These are phyloP conservation scores for Vaccinium myrtillus DNA, from an alignment of 148 eudicot species.

Conservation along the genomic window DNA sequence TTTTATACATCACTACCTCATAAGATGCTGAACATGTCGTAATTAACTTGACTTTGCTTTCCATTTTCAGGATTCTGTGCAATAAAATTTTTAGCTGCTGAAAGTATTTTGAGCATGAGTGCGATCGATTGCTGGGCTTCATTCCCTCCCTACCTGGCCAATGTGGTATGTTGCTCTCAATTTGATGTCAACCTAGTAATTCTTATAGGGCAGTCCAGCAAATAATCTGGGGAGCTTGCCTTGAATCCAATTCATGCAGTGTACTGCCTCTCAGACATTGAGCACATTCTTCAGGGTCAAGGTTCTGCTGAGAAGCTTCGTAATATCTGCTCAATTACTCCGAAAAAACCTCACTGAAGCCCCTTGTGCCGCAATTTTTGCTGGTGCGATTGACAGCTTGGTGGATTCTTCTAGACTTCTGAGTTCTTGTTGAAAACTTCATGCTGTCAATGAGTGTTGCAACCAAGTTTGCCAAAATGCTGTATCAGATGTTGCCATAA, in stretches of 20 bases:
- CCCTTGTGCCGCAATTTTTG: constrained; percentile 29
- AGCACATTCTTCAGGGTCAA: constrained; percentile 24
- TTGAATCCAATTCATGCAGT: constrained; percentile 26
- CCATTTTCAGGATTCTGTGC: constrained; percentile 30
- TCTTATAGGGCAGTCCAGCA: constrained; percentile 33
- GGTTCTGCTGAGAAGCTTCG: constrained; percentile 30
- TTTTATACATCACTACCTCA: not conserved
- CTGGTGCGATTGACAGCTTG: constrained; percentile 27
- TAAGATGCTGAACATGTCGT: too few species aligned
- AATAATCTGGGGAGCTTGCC: constrained; percentile 19
- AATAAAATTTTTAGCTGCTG: constrained; percentile 30
- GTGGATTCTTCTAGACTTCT: constrained; percentile 20
- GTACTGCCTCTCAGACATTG: constrained; percentile 36
- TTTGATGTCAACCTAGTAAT: constrained; percentile 26
- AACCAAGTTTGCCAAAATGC: constrained; percentile 30
- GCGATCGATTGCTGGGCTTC: constrained; percentile 36
- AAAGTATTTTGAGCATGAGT: constrained; percentile 24
- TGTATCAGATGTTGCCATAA: constrained; percentile 25
- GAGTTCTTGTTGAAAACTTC: constrained; percentile 27
- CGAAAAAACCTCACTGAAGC: constrained; percentile 23
- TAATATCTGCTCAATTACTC: constrained; percentile 27
- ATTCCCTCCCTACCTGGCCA: constrained; percentile 37
- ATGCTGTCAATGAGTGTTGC: constrained; percentile 31
- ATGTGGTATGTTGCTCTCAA: constrained; percentile 42
- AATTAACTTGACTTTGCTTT: not conserved